Evolutionary conservation across 768 basidiomycete species (phyloP), one percentile per base, ranked within the genome.

Genomic region (Clathrus columnatus): DNA sequence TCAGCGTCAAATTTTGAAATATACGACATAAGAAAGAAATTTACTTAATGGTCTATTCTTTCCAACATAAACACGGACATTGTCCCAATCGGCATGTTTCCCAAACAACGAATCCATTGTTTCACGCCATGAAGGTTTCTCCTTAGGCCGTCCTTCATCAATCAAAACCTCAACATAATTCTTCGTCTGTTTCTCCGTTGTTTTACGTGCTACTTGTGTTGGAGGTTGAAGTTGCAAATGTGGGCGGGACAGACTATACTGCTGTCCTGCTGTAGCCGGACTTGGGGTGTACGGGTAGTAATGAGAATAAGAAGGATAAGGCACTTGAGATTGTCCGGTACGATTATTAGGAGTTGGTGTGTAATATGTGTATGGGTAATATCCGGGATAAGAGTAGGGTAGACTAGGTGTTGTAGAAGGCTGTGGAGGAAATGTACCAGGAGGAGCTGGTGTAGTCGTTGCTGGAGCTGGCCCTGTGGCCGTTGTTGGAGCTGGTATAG

Each of bases 51-150:
- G 88, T 11, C 87, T 72, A n/a, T 74, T 73, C 66, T 83, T 86
- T 21, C 79, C 75, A 1, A 74, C 72, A 61, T 79, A 87, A 5
- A 84, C 84, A 57, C 75, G 80, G 20, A 87, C 56, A 26, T 83
- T 77, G 50, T 86, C 82, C 88, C 88, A 97, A 48, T 84, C 77
- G 7, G 85, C 84, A 61, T 94, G 85, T 50, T 86, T 75, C 1
- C 94, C 92, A 61, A 97, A 91, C 72, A 95, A 75, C 1, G 89
- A 83, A 56, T 57, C 63, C 84, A 93, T 87, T 10, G 85, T 90
- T 27, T 85, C 80, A 47, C 70, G 73, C 85, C 87, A 86, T 0
- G 68, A 63, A 0, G 86, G 84, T 56, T 81, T 80, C 0, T 1
- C 51, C 44, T 50, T 54, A 17, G 46, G 51, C 27, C 21, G 42